Evolutionary conservation across 768 basidiomycete genomes (phyloP).

Genomic region (Leccinum olivaceopallidum): DNA sequence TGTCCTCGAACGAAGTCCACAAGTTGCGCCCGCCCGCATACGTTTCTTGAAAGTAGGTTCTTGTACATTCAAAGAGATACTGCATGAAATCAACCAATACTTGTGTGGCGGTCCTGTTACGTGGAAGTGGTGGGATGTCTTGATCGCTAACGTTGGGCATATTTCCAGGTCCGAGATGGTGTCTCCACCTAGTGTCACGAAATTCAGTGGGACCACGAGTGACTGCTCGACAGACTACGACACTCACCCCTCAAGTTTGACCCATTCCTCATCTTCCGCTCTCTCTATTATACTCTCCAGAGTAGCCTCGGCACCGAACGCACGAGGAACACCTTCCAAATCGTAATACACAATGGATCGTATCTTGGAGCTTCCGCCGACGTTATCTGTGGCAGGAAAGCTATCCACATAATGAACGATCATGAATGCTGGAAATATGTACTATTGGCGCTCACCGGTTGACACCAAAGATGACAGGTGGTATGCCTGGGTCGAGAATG

Average conservation of each 20-base stretch:
- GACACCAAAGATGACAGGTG: constrained; percentile 21
- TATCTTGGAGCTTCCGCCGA: constrained; percentile 49
- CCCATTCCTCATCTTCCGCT: constrained; percentile 39
- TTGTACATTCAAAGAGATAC: too few relatives aligned
- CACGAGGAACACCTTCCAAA: constrained; percentile 36
- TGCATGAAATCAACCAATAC: constrained; percentile 10
- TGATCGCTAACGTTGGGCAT: constrained; percentile 26
- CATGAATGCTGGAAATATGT: neutral
- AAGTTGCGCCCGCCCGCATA: too few relatives aligned
- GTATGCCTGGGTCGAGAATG: constrained; percentile 32
- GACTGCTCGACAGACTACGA: neutral
- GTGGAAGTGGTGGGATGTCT: constrained; percentile 45
- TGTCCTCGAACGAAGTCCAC: too few relatives aligned
- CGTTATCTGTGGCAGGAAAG: constrained; percentile 46
- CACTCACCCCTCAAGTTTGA: constrained; percentile 34
- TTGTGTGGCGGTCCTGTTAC: constrained; percentile 40
- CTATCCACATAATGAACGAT: constrained; percentile 28
- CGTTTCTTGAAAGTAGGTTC: too few relatives aligned
- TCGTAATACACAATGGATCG: constrained; percentile 52
- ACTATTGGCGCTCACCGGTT: constrained; percentile 19
- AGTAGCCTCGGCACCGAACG: constrained; percentile 47
- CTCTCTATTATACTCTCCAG: constrained; percentile 37
- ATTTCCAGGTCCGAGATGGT: constrained; percentile 33
- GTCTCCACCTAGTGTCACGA: constrained; percentile 34
- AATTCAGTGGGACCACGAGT: constrained; percentile 6